Evolutionary conservation across 1,139 yeast species (phyloP).

Genomic region (Trichomonascaceae sp.): DNA sequence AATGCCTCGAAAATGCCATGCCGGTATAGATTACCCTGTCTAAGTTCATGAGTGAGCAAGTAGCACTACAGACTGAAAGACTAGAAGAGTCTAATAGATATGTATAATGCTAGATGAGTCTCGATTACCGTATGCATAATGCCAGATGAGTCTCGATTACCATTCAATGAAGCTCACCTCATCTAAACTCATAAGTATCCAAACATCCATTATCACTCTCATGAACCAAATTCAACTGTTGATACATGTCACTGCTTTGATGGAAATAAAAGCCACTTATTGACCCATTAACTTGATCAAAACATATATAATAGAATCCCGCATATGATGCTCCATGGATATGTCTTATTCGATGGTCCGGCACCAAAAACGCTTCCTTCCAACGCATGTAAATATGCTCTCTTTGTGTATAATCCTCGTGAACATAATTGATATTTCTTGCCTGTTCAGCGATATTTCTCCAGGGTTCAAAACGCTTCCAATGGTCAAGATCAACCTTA

Average conservation of each 20-base stretch:
- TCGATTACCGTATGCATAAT: too few relatives aligned
- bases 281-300: constrained; percentile 69
- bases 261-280: constrained; percentile 81
- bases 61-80: too few relatives aligned
- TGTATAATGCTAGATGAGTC: too few relatives aligned
- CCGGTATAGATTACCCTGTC: neutral
- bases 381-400: constrained; percentile 80
- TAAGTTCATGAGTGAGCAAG: neutral
- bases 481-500: constrained; percentile 73
- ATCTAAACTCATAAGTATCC: constrained; percentile 36
- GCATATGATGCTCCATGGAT: constrained; percentile 72
- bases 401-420: constrained; percentile 32
- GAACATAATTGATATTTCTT: constrained; percentile 28
- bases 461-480: constrained; percentile 72
- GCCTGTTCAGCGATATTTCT: constrained; percentile 34
- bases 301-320: constrained; percentile 84
- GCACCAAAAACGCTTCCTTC: constrained; percentile 84
- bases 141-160: too few relatives aligned
- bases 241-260: constrained; percentile 68
- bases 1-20: neutral
- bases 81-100: too few relatives aligned
- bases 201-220: constrained; percentile 37
- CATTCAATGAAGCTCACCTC: too few relatives aligned
- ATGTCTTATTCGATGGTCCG: constrained; percentile 61
- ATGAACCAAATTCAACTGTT: constrained; percentile 52